Evolutionary conservation across 1,284 basidiomycete species (phyloP).

Genomic region (Heliocybe sulcata): DNA sequence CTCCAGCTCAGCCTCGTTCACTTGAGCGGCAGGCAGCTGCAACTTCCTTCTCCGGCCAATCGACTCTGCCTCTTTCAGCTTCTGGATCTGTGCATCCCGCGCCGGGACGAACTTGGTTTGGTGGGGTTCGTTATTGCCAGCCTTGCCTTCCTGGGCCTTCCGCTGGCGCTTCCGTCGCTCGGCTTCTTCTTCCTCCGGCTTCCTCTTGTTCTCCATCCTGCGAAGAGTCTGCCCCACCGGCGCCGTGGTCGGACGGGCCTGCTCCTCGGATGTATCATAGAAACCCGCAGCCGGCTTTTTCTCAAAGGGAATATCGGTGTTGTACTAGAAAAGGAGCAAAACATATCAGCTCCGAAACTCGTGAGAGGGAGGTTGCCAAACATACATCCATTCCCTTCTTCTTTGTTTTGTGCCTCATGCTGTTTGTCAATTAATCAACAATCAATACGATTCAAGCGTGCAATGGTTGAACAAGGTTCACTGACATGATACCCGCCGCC

Average conservation of each 20-base stretch:
- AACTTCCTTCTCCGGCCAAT: slow-evolving; percentile 87
- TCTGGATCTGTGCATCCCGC: slow-evolving; percentile 94
- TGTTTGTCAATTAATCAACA: slow-evolving; percentile 20
- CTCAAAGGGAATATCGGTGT: slow-evolving; percentile 97
- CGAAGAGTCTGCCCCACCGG: slow-evolving; percentile 91
- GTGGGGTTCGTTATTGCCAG: slow-evolving; percentile 47
- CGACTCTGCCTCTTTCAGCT: slow-evolving; percentile 94
- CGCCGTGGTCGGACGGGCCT: slow-evolving; percentile 80
- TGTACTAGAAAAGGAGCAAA: slow-evolving; percentile 58
- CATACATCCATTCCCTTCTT: slow-evolving; percentile 95
- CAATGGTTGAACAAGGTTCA: slow-evolving; percentile 10
- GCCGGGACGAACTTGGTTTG: slow-evolving; percentile 92
- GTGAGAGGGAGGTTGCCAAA: slow-evolving; percentile 9
- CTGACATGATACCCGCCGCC: slow-evolving; percentile 93
- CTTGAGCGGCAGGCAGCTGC: slow-evolving; percentile 85
- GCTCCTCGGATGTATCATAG: slow-evolving; percentile 95
- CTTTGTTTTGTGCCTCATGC: slow-evolving; percentile 86
- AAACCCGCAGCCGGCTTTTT: slow-evolving; percentile 94
- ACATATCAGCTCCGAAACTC: neutral
- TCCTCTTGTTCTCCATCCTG: slow-evolving; percentile 87
- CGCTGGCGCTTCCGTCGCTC: slow-evolving; percentile 83
- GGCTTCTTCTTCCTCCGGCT: slow-evolving; percentile 84
- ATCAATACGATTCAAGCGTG: slow-evolving; percentile 1
- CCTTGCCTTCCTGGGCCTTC: slow-evolving; percentile 50
- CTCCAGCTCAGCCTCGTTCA: slow-evolving; percentile 93